A percentile compares a stretch with the other conserved stretches of the same genome.
phyloP scores from a whole-genome alignment of 345 rosid species.

The Bretschneidera sinensis region DNA sequence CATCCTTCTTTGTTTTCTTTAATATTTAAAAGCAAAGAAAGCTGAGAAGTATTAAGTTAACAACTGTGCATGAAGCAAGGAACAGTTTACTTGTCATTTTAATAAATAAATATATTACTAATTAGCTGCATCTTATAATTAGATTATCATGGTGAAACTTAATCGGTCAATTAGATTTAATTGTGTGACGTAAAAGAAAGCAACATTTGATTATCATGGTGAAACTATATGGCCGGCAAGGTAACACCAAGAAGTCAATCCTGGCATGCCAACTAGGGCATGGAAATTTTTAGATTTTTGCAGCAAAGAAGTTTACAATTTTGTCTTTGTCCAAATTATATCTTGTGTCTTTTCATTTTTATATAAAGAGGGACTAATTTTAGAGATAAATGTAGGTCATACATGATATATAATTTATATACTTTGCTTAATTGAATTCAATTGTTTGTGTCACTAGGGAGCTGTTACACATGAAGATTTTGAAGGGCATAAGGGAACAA shows the following conservation, averaged over 20 bases:
- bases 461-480: conserved; percentile 75
- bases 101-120: too few relatives aligned
- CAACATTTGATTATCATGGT: not conserved
- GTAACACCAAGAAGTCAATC: conserved; percentile 3
- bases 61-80: too few relatives aligned
- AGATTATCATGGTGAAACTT: too few relatives aligned
- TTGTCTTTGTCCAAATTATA: too few relatives aligned
- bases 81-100: too few relatives aligned
- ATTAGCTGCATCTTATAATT: too few relatives aligned
- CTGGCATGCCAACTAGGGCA: not conserved
- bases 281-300: not conserved
- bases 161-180: not conserved
- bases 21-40: too few relatives aligned
- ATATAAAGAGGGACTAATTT: not conserved
- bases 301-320: not conserved
- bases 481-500: conserved; percentile 82
- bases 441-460: conserved; percentile 38
- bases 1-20: too few relatives aligned
- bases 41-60: too few relatives aligned
- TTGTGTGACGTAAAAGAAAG: not conserved
- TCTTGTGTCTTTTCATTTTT: not conserved
- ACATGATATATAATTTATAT: not conserved
- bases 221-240: conserved; percentile 5
- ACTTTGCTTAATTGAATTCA: conserved; percentile 5
- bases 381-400: not conserved